Evolutionary conservation across 768 basidiomycete species (phyloP), one percentile per base, ranked within the genome.

Genomic region (Podaxis carcinomalis): DNA sequence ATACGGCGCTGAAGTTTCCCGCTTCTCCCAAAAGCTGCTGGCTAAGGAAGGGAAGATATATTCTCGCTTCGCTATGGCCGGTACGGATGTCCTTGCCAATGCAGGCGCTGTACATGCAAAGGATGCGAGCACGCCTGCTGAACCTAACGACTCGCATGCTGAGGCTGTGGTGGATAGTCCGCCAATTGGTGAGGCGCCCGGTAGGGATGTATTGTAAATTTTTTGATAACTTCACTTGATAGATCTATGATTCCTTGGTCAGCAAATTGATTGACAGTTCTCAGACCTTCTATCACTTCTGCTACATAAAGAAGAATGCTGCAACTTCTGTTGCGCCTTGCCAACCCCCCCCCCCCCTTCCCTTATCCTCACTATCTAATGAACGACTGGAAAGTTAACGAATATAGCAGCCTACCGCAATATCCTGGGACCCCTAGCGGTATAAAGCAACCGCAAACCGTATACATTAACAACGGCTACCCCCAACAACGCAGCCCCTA

Each of bases 1-100:
- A 52, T 98, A 98, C 69, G 96, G 98, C 70, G 69, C 77, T 4
- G 95, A 98, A 73, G 95, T 98, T 56, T 89, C 95, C 1, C 80
- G 75, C 25, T 92, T 99, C 63, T 88, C 91, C 0, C 81, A 84
- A 25, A 79, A 83, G 56, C 78, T 96, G 56, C 78, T 96, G 49
- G 87, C 89, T 2, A 79, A 86, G 11, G 80, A 85, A 28, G 91
- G 92, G 25, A 78, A 82, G 64, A 87, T 93, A 59, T 84, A 79
- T 39, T 87, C 87, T 1, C 81, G 83, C 21, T 81, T 86, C 35
- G 87, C 84, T 9, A 82, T 85, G 3, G 87, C 86, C 3, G 89
- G 90, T 70, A 80, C 84, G 10, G 87, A 87, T 63, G 83, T 85
- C 9, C 77, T 91, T 37, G 90, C 90, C 16, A 81, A 77, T 59